Percentiles rank a stretch among this genome's conserved stretches.
phyloP scores from a whole-genome alignment of 805 yeast species.

The Metschnikowia cubensis region DNA sequence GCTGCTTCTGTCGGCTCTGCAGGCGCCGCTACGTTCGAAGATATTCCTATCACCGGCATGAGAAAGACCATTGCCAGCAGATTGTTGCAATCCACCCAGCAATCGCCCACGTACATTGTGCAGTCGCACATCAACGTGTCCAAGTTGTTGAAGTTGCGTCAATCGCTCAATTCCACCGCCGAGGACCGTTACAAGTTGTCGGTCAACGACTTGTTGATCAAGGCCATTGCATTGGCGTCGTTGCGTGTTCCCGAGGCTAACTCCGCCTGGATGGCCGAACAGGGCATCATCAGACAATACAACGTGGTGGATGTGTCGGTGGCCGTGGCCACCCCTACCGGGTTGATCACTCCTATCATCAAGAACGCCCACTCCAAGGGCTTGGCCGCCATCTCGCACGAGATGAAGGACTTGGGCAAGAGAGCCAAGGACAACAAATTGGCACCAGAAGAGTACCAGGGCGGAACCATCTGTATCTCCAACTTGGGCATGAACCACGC shows the following conservation, averaged over 20 bases:
- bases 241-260: constrained; percentile 90
- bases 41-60: constrained; percentile 85
- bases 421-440: constrained; percentile 94
- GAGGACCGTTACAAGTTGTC: constrained; percentile 88
- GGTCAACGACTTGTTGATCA: constrained; percentile 88
- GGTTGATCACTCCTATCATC: constrained; percentile 94
- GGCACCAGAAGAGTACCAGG: constrained; percentile 95
- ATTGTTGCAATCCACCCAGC: constrained; percentile 77
- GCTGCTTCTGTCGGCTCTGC: constrained; percentile 41
- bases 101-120: constrained; percentile 88
- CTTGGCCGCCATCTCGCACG: constrained; percentile 71
- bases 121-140: constrained; percentile 83
- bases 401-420: constrained; percentile 89
- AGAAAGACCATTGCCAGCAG: constrained; percentile 91
- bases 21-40: constrained; percentile 63
- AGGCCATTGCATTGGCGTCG: constrained; percentile 90
- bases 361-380: constrained; percentile 87
- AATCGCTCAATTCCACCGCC: constrained; percentile 78
- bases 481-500: constrained; percentile 99
- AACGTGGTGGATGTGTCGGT: constrained; percentile 92
- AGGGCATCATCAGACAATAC: constrained; percentile 91
- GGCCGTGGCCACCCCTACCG: constrained; percentile 98
- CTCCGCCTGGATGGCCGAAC: constrained; percentile 85
- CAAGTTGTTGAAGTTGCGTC: constrained; percentile 88
- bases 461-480: constrained; percentile 98